Evolutionary conservation across 139 green algal genomes (phyloP).

Genomic region (Axilococcus clingmanii): DNA sequence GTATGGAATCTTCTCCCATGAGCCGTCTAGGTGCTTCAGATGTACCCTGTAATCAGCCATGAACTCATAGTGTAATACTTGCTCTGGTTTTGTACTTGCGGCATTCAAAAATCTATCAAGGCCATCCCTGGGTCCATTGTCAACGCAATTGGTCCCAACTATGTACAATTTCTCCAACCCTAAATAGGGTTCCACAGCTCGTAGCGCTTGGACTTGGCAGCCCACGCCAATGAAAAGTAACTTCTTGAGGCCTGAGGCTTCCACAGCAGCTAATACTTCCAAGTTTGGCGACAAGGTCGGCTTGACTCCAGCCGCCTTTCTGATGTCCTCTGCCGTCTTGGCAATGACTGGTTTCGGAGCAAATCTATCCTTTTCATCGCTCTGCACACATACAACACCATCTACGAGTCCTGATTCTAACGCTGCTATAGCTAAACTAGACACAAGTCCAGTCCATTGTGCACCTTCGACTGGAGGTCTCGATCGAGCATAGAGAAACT

Average conservation of each 20-base stretch:
- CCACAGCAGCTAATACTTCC: slow-evolving; percentile 84
- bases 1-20: slow-evolving; percentile 89
- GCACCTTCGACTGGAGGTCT: slow-evolving; percentile 56
- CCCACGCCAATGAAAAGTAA: slow-evolving; percentile 94
- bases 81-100: slow-evolving; percentile 60
- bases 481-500: slow-evolving; percentile 71
- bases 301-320: slow-evolving; percentile 85
- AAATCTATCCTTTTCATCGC: slow-evolving; percentile 72
- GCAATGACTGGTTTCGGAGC: slow-evolving; percentile 72
- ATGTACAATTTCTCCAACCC: slow-evolving; percentile 90
- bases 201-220: slow-evolving; percentile 86
- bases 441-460: slow-evolving; percentile 96
- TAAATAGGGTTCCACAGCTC: slow-evolving; percentile 79
- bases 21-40: slow-evolving; percentile 74
- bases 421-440: slow-evolving; percentile 68
- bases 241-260: slow-evolving; percentile 68
- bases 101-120: slow-evolving; percentile 85
- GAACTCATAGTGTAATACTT: slow-evolving; percentile 95
- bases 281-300: slow-evolving; percentile 85
- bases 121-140: slow-evolving; percentile 78
- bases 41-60: slow-evolving; percentile 68
- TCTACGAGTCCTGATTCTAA: slow-evolving; percentile 77
- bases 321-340: slow-evolving; percentile 71
- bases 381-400: slow-evolving; percentile 90
- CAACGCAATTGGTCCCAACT: slow-evolving; percentile 84